Percentiles rank a stretch among this genome's conserved stretches.
Conservation (phyloP, 352 stramenopile genomes). For the Phytophthora agathidicida region DNA sequence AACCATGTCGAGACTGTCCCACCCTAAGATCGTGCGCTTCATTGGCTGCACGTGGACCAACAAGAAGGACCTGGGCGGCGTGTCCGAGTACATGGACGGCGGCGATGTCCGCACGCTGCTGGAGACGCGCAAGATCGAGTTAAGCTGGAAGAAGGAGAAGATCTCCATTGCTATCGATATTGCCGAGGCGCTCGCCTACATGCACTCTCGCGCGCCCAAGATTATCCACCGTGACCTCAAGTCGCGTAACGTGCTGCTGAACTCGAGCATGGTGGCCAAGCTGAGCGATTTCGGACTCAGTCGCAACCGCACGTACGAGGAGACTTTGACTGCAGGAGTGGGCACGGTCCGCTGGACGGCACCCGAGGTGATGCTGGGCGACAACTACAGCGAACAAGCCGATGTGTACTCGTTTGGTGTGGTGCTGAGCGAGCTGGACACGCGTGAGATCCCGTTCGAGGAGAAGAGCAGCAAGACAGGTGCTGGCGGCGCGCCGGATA, state of each 20-base stretch:
- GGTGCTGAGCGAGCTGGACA: constrained; percentile 87
- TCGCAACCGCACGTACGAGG: constrained; percentile 85
- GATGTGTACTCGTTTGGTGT: constrained; percentile 91
- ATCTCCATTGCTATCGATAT: constrained; percentile 87
- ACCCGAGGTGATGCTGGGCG: constrained; percentile 87
- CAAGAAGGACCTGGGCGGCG: constrained; percentile 71
- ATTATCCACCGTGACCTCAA: constrained; percentile 89
- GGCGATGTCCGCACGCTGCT: constrained; percentile 84
- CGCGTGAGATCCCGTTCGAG: constrained; percentile 88
- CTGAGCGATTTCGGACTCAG: constrained; percentile 86
- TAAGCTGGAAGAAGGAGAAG: constrained; percentile 85
- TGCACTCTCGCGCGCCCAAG: constrained; percentile 84
- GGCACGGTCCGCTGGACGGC: constrained; percentile 88
- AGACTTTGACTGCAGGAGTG: constrained; percentile 83
- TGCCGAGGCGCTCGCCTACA: constrained; percentile 79
- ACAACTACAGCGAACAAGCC: constrained; percentile 87
- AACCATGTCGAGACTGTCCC: constrained; percentile 80
- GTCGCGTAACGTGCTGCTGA: constrained; percentile 84
- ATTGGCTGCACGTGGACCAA: constrained; percentile 87
- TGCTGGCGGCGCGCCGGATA: constrained; percentile 62
- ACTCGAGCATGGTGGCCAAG: constrained; percentile 82
- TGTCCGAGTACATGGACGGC: constrained; percentile 90
- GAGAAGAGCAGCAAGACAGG: constrained; percentile 79
- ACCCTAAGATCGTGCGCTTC: constrained; percentile 88
- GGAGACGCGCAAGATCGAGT: constrained; percentile 80